Evolutionary conservation across 2,329 filamentous ascomycete genomes (phyloP), one percentile per base, ranked within the genome.

Genomic region (Venturia oleaginea): DNA sequence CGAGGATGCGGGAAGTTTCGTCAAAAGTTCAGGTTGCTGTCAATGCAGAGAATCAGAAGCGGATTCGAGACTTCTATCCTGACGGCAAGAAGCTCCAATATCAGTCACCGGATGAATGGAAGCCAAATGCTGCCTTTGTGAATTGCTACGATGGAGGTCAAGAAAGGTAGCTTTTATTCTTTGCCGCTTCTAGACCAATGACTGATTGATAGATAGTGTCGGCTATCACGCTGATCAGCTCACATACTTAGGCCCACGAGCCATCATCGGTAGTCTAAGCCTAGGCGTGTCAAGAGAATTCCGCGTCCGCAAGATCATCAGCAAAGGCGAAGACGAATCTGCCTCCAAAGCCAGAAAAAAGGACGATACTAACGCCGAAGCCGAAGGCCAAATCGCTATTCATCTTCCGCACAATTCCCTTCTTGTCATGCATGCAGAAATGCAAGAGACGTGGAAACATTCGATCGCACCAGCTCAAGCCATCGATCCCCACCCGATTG

Each of bases 381-480:
- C 83, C 0, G 85, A 90, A 71, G 93, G 92, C 4, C 92, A 96
- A 72, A 93, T 97, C 65, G 86, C 91, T 0, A 94, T 97, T 54
- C 91, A 97, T 70, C 84, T 97, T 0, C 93, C 93, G 0, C 94
- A 97, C 75, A 97, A 97, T 74, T 95, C 91, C 0, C 82, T 97
- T 0, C 81, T 99, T 0, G 81, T 97, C 11, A 97, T 99, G 94
- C 92, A 97, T 71, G 92, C 93, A 0, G 91, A 96, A 72, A 97
- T 96, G 91, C 93, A 97, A 72, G 93, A 97, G 72, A 88, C 90
- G 72, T 97, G 92, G 92, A 97, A 97, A 74, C 94, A 99, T 74
- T 84, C 85, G 68, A 89, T 99, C 54, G 81, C 86, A 0, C 89
- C 92, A 0, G 87, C 89, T 0, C 80, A 82, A 60, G 85, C 87